phyloP scores from a whole-genome alignment of 2,329 filamentous ascomycete species.

The Verticillium zaregamsianum region DNA sequence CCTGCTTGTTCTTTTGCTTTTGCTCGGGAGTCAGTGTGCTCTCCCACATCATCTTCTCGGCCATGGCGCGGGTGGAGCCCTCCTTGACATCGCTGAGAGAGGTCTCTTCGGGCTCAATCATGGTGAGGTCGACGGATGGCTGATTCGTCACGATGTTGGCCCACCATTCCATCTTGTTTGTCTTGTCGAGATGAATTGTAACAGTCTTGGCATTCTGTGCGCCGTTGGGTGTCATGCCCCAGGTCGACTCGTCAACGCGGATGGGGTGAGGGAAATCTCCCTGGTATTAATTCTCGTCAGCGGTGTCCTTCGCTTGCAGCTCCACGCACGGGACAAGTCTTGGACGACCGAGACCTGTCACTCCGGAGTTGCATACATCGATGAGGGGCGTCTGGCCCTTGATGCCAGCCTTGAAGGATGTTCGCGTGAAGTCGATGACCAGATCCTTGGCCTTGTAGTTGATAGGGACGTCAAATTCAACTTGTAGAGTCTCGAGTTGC shows the following conservation, averaged over 20 bases:
- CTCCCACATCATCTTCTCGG: constrained; percentile 99
- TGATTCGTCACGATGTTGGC: constrained; percentile 81
- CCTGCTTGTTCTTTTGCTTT: constrained; percentile 91
- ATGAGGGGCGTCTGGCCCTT: constrained; percentile 87
- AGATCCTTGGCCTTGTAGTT: constrained; percentile 84
- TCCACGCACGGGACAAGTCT: too few species aligned
- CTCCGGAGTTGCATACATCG: constrained; percentile 42
- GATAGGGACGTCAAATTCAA: constrained; percentile 71
- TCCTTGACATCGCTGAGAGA: constrained; percentile 82
- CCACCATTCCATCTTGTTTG: constrained; percentile 99
- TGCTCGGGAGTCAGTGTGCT: constrained; percentile 87
- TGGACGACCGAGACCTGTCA: too few species aligned
- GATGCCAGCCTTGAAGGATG: constrained; percentile 70
- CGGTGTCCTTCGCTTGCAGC: too few species aligned
- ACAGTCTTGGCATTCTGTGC: constrained; percentile 60
- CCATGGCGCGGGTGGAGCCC: constrained; percentile 92
- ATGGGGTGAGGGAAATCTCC: constrained; percentile 81
- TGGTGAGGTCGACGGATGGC: constrained; percentile 89
- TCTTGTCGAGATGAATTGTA: constrained; percentile 87
- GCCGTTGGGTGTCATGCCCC: constrained; percentile 74
- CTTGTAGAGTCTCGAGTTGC: constrained; percentile 74
- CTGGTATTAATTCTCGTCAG: constrained; percentile 38
- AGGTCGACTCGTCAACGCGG: constrained; percentile 82
- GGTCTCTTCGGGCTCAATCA: constrained; percentile 90
- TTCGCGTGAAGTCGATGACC: constrained; percentile 77